phyloP scores from a whole-genome alignment of 1,284 basidiomycete species.

The Veloboletus limbatus region DNA sequence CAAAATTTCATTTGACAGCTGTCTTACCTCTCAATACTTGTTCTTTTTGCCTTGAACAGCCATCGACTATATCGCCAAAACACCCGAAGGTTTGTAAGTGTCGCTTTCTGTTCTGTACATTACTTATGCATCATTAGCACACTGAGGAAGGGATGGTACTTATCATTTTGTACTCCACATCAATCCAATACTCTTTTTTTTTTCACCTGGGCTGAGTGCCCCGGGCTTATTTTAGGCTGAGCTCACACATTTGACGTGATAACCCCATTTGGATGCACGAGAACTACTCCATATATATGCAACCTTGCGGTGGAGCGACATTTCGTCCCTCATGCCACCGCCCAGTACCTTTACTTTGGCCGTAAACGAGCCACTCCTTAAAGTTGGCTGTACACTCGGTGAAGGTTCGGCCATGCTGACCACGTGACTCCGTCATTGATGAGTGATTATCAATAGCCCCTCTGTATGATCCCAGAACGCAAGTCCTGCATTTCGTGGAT shows the following conservation, averaged over 20 bases:
- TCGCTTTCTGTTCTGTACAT: background rate
- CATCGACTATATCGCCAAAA: constrained; percentile 96
- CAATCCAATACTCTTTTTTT: constrained; percentile 15
- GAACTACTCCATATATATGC: constrained; percentile 10
- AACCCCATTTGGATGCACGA: constrained; percentile 9
- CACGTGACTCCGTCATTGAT: constrained; percentile 5
- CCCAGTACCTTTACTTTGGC: constrained; percentile 25
- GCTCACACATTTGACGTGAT: constrained; percentile 7
- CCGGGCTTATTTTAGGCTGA: background rate
- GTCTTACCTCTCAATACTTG: constrained; percentile 7
- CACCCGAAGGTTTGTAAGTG: constrained; percentile 72
- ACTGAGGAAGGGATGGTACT: constrained; percentile 20
- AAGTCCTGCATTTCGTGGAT: constrained; percentile 64
- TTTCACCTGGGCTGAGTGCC: background rate
- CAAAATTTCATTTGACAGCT: constrained; percentile 4
- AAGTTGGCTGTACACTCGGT: constrained; percentile 57
- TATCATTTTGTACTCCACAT: constrained; percentile 25
- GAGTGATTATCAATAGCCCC: constrained; percentile 46
- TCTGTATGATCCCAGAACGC: constrained; percentile 53
- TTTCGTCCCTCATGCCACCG: constrained; percentile 12
- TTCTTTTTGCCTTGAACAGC: constrained; percentile 48
- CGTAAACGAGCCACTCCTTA: constrained; percentile 47
- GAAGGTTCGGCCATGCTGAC: constrained; percentile 47
- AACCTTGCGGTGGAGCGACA: background rate
- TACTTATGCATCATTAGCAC: constrained; percentile 23